These are phyloP conservation scores for Osmozyma mogii DNA, from an alignment of 805 yeast genomes.

Conservation along the genomic window DNA sequence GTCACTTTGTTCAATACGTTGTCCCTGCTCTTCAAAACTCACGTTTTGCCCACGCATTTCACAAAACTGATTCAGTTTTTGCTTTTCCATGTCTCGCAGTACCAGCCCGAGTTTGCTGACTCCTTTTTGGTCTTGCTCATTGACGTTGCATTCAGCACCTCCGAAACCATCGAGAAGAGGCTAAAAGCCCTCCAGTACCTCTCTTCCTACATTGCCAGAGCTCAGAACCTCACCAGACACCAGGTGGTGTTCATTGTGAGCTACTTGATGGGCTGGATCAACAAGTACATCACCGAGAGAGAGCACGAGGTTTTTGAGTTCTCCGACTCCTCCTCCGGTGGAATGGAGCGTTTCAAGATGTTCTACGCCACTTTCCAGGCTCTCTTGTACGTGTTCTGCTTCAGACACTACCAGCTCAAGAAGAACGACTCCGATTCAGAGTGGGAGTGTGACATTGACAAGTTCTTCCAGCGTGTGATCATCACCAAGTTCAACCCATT, in stretches of 20 bases:
- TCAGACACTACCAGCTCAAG: conserved; percentile 60
- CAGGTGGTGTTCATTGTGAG: conserved; percentile 80
- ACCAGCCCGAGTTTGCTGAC: conserved; percentile 75
- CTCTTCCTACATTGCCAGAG: conserved; percentile 85
- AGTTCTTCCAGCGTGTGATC: conserved; percentile 78
- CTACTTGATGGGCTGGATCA: conserved; percentile 76
- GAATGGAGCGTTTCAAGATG: conserved; percentile 87
- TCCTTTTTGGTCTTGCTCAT: conserved; percentile 74
- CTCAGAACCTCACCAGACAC: conserved; percentile 56
- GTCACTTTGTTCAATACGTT: conserved; percentile 64
- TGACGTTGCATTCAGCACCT: conserved; percentile 70
- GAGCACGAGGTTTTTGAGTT: conserved; percentile 66
- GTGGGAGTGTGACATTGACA: conserved; percentile 81
- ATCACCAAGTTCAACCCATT: conserved; percentile 88
- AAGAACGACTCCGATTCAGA: conserved; percentile 25
- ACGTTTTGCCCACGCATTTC: conserved; percentile 84
- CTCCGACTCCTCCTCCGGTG: conserved; percentile 31
- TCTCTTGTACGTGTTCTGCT: conserved; percentile 83
- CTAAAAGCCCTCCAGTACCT: conserved; percentile 88
- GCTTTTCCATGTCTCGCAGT: conserved; percentile 73
- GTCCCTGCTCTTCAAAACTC: conserved; percentile 69
- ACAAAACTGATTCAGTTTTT: conserved; percentile 84
- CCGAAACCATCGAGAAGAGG: conserved; percentile 64
- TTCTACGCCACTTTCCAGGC: conserved; percentile 91
- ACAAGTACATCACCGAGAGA: conserved; percentile 72